Percentiles rank a stretch among this genome's conserved stretches.
Conservation (phyloP, 192 early-diverging fungal species). For the Spinellus fusiger region DNA sequence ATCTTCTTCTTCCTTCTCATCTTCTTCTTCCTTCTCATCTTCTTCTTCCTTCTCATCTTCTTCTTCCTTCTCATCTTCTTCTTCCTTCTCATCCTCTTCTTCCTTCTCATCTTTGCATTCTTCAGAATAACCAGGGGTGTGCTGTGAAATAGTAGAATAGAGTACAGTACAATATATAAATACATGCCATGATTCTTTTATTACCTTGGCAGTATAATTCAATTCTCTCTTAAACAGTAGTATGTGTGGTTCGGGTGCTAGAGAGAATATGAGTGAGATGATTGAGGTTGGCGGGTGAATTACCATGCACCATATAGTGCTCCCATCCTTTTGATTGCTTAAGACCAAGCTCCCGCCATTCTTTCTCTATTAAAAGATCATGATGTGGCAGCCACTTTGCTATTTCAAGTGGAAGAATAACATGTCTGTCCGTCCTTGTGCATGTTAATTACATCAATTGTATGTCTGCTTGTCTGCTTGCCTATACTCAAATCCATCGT, state of each 20-base stretch:
- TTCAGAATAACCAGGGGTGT: too few relatives aligned
- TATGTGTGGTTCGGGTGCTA: slow-evolving; percentile 47
- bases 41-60: too few relatives aligned
- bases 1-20: too few relatives aligned
- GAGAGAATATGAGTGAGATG: neutral
- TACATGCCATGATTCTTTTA: neutral
- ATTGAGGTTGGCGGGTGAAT: neutral
- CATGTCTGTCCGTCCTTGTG: slow-evolving; percentile 24
- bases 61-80: too few relatives aligned
- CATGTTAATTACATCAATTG: neutral
- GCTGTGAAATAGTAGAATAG: neutral
- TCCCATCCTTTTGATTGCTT: slow-evolving; percentile 46
- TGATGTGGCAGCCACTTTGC: slow-evolving; percentile 30
- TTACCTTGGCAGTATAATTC: slow-evolving; percentile 36
- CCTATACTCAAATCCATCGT: slow-evolving; percentile 27
- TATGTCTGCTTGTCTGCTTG: neutral
- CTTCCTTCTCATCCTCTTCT: too few relatives aligned
- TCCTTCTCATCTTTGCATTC: too few relatives aligned
- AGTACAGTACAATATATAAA: neutral
- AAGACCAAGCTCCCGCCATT: slow-evolving; percentile 40
- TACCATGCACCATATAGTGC: slow-evolving; percentile 49
- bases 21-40: too few relatives aligned
- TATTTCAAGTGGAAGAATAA: slow-evolving; percentile 37
- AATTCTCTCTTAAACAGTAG: slow-evolving; percentile 44
- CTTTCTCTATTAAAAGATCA: slow-evolving; percentile 33